phyloP scores from a whole-genome alignment of 805 yeast species.

The Lipomyces starkeyi region DNA sequence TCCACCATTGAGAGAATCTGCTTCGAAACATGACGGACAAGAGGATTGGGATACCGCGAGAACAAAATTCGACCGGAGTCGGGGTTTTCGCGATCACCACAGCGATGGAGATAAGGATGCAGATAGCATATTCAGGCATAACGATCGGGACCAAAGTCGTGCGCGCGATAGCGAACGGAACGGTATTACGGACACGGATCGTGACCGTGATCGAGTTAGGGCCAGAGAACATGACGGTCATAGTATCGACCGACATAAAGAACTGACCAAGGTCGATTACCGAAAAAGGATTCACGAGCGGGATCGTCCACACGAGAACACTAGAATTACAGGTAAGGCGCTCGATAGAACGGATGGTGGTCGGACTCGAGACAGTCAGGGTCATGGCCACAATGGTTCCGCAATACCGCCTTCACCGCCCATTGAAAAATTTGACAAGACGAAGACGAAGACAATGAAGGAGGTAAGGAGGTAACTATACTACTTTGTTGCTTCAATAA shows the following conservation, averaged over 20 bases:
- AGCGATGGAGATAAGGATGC: not conserved
- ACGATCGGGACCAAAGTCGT: not conserved
- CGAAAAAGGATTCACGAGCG: not conserved
- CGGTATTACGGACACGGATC: not conserved
- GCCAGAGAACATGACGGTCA: not conserved
- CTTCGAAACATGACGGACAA: not conserved
- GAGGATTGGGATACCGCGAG: not conserved
- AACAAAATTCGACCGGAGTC: not conserved
- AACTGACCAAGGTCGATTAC: not conserved
- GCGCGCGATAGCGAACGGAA: slow-evolving; percentile 4
- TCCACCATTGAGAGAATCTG: not conserved
- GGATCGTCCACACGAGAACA: not conserved
- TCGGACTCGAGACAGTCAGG: not conserved
- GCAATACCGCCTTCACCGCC: not conserved
- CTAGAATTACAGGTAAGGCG: not conserved
- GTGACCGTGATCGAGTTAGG: not conserved
- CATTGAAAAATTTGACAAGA: not conserved
- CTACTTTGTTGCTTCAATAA: not conserved
- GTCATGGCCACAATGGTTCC: not conserved
- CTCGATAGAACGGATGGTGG: not conserved
- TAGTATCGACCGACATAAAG: not conserved
- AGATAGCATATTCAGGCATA: not conserved
- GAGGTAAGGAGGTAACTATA: not conserved
- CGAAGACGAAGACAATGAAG: not conserved
- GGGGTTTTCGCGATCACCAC: not conserved